Evolutionary conservation across 2,329 filamentous ascomycete species (phyloP), one percentile per base, ranked within the genome.

Genomic region (Aspergillus sp.): DNA sequence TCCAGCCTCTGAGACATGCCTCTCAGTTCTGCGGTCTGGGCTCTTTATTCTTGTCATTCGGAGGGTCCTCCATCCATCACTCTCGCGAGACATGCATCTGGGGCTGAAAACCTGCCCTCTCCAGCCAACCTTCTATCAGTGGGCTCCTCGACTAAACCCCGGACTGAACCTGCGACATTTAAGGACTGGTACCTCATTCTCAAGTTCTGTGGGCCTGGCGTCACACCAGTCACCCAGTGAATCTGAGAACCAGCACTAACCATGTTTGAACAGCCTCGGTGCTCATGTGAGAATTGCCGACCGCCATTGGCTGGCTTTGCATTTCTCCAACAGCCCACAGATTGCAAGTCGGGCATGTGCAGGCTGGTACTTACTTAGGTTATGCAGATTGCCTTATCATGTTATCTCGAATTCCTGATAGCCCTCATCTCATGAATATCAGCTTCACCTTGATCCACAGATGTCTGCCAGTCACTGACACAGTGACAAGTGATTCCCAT

Each of bases 251-350:
- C 13, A n/a, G 27, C 41, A 24, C 41, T 45, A 45, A 24, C 20
- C 41, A 11, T 2, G 12, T 37, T 37, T 46, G 22, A 30, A 46
- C 22, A 40, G 19, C 48, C 48, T 50, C 47, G 47, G 47, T 24
- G 51, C 41, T 47, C 51, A 54, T 54, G 51, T 54, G 51, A 54
- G 51, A 54, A 46, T 54, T 4, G 5, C 33, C 30, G 37, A 39
- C 20, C 27, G n/a, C 40, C 30, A 54, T 54, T 54, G 51, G 51
- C 13, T 33, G 33, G 27, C 48, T 49, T 20, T 27, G 19, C 34
- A 17, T 50, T 50, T 22, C 41, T 37, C 34, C 27, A 30, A 30
- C 27, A 30, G 27, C 27, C 27, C 9, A 9, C 9, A 30, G 27
- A 30, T 30, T 30, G 9, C 8, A 30, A 30, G 27, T 30, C 27